Base-by-base conservation (phyloP, 2,329 filamentous ascomycete genomes). In the Arthrocladium fulminans region DNA sequence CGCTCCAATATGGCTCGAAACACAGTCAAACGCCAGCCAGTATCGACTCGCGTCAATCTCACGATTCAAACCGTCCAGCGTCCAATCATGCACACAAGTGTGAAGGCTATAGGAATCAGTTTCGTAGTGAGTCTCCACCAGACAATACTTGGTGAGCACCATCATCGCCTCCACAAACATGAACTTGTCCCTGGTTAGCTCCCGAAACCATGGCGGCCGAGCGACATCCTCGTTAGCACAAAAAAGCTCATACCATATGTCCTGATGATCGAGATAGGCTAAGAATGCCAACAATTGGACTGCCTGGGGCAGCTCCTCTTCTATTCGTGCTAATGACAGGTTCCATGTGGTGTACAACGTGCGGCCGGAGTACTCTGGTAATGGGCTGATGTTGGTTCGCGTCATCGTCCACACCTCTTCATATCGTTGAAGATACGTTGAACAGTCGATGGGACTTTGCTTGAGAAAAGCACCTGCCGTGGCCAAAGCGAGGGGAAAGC, bases 401-500 rank as follows among this genome's bases (percentile, higher is more conserved):
- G 32, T n/a, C n/a, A 35, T 15, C 6, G 13, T 7, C 32, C 32
- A 35, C 7, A 6, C 5, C 17, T n/a, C 10, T n/a, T 35, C 32
- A 51, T 75, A 74, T 6, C 63, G 42, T 6, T 60, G 24, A 38
- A 73, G 59, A 55, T 74, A 74, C 34, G 68, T 56, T 0, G 44
- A 47, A n/a, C 63, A 63, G 29, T 51, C 68, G 0, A 60, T 67
- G 32, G 63, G 50, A 24, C 63, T 62, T 40, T 70, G 53, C 23
- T 60, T 49, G 10, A 75, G 64, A 51, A 70, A 75, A 0, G 67
- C 62, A 3, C 70, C 69, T 13, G 72, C 71, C 10, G 69, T 67
- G 3, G 69, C 59, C 13, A 75, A 63, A 2, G 72, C 71, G 24
- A 76, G 63, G 10, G 70, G 71, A 25, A 74, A 64, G 4, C 72